Conservation (phyloP, 345 rosid species). For the Syzygium oleosum region DNA sequence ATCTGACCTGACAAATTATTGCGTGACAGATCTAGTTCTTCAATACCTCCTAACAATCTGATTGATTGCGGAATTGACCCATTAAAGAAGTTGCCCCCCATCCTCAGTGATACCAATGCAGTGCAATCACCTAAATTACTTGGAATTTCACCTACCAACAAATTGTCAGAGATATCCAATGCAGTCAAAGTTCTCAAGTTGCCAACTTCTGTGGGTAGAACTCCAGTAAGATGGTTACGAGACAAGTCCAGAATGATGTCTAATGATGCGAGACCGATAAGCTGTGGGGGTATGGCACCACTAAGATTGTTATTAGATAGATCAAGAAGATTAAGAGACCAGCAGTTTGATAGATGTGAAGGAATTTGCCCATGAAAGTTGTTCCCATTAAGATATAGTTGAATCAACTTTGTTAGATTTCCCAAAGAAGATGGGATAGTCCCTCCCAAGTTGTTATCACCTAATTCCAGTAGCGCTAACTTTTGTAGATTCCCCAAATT, state of each 20-base stretch:
- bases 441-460: neutral
- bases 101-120: neutral
- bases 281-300: neutral
- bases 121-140: neutral
- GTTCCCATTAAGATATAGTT: neutral
- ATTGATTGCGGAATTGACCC: neutral
- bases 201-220: neutral
- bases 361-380: neutral
- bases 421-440: neutral
- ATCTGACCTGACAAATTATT: neutral
- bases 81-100: neutral
- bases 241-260: neutral
- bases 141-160: neutral
- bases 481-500: neutral
- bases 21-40: neutral
- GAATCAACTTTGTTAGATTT: neutral
- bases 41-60: neutral
- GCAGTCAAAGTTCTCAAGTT: neutral
- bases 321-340: neutral
- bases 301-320: neutral
- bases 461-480: fast-evolving
- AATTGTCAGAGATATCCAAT: neutral
- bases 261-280: neutral
- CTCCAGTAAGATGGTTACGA: neutral
- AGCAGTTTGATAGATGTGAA: neutral